phyloP scores from a whole-genome alignment of 768 basidiomycete genomes.

The Termitomyces sp. region DNA sequence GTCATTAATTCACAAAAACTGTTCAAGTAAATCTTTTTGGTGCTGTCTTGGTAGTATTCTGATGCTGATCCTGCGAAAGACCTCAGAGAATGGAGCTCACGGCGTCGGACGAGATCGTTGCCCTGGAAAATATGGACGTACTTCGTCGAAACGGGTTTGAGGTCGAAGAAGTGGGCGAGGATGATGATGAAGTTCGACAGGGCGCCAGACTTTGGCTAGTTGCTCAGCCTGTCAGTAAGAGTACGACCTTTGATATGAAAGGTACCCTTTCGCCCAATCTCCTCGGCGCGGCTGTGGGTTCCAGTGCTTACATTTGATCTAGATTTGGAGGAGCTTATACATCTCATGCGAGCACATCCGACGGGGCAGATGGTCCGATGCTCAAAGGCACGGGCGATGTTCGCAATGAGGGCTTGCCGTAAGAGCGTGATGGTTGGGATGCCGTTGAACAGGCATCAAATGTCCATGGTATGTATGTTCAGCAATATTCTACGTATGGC shows the following conservation, averaged over 20 bases:
- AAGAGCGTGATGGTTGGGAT: conserved; percentile 97
- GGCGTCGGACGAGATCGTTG: conserved; percentile 85
- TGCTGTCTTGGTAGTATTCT: background rate
- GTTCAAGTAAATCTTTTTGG: conserved; percentile 52
- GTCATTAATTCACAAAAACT: conserved; percentile 76
- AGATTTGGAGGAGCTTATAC: conserved; percentile 93
- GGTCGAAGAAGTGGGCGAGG: conserved; percentile 51
- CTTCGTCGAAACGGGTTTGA: conserved; percentile 89
- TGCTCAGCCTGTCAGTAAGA: conserved; percentile 89
- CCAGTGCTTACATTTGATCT: conserved; percentile 2
- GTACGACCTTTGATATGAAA: conserved; percentile 83
- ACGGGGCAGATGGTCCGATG: conserved; percentile 84
- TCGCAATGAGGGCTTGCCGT: conserved; percentile 92
- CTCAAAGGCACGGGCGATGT: conserved; percentile 91
- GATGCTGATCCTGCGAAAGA: conserved; percentile 34
- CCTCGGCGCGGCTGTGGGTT: background rate
- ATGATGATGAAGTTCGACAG: conserved; percentile 25
- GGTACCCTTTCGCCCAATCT: conserved; percentile 43
- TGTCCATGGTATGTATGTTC: conserved; percentile 57
- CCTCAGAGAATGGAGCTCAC: conserved; percentile 77
- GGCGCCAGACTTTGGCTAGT: conserved; percentile 52
- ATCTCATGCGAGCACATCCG: conserved; percentile 76
- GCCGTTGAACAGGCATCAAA: conserved; percentile 69
- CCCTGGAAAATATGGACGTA: conserved; percentile 81
- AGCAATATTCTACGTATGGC: background rate